Percentiles rank a stretch among this genome's conserved stretches.
Conservation (phyloP, 805 yeast genomes). For the Clavispora santaluciae region DNA sequence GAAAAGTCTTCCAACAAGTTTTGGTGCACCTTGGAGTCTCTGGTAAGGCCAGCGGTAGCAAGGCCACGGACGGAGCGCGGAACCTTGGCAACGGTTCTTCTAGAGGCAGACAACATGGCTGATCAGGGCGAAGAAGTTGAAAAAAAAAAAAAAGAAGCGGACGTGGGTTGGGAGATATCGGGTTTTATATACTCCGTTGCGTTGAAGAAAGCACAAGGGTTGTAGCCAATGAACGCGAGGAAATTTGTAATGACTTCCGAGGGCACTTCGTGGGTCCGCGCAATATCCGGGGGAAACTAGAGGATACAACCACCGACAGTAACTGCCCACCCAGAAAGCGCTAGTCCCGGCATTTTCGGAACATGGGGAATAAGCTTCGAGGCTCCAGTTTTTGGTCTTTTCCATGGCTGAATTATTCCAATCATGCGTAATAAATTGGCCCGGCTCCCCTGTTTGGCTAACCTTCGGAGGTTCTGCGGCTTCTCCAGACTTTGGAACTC, state of each 20-base stretch:
- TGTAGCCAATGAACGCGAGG: slow-evolving; percentile 20
- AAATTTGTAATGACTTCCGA: slow-evolving; percentile 20
- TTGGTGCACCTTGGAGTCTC: slow-evolving; percentile 38
- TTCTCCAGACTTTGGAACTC: slow-evolving; percentile 22
- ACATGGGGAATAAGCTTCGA: too few relatives aligned
- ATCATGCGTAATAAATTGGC: not conserved
- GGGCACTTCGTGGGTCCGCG: slow-evolving; percentile 5
- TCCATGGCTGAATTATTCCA: not conserved
- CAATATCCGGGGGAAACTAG: not conserved
- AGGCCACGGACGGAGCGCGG: slow-evolving; percentile 20
- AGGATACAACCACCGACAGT: not conserved
- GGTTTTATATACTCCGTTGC: slow-evolving; percentile 10
- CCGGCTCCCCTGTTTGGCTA: not conserved
- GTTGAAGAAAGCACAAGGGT: slow-evolving; percentile 10
- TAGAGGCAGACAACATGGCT: slow-evolving; percentile 40
- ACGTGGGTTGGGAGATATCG: slow-evolving; percentile 4
- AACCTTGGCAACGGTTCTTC: slow-evolving; percentile 24
- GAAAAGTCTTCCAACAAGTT: slow-evolving; percentile 79
- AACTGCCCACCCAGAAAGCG: too few relatives aligned
- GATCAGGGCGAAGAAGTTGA: slow-evolving; percentile 1
- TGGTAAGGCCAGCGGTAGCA: slow-evolving; percentile 18
- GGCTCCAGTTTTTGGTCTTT: not conserved
- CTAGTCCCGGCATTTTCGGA: too few relatives aligned
- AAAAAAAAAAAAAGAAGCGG: slow-evolving; percentile 4
- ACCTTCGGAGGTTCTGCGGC: not conserved